phyloP scores from a whole-genome alignment of 208 protist species.

The Acanthamoeba sp. region DNA sequence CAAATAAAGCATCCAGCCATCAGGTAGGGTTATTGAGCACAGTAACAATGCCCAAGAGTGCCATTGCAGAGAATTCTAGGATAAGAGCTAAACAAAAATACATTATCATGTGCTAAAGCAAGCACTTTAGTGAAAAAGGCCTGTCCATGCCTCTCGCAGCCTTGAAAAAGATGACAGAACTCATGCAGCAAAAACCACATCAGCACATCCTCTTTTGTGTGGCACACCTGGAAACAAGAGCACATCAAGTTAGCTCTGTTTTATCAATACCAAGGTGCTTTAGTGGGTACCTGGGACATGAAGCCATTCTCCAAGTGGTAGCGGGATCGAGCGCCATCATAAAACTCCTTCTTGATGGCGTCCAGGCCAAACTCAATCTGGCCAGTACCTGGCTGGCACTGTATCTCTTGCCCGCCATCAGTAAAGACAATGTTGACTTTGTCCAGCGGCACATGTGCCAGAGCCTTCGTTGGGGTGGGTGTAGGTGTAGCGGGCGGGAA shows the following conservation, averaged over 20 bases:
- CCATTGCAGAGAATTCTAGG: too few relatives aligned
- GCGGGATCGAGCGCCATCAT: neutral
- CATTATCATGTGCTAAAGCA: neutral
- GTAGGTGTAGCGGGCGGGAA: neutral
- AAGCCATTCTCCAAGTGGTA: neutral
- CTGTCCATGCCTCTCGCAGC: neutral
- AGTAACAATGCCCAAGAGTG: too few relatives aligned
- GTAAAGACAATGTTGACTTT: neutral
- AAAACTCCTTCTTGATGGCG: neutral
- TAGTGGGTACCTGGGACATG: neutral
- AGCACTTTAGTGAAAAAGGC: neutral
- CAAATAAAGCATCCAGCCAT: too few relatives aligned
- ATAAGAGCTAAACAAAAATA: neutral
- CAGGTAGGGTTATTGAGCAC: neutral
- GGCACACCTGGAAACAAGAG: neutral
- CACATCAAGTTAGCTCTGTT: too few relatives aligned
- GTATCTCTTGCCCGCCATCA: neutral
- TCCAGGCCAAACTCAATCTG: neutral
- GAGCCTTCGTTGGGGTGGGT: neutral
- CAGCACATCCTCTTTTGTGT: neutral
- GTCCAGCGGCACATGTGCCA: neutral
- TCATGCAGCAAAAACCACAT: constrained; percentile 36
- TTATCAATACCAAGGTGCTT: too few relatives aligned
- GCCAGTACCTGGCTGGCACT: neutral
- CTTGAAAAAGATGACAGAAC: neutral